Percentiles rank a stretch among this genome's conserved stretches.
Conservation (phyloP, 1,284 basidiomycete genomes). For the Kalmanozyma brasiliensis region DNA sequence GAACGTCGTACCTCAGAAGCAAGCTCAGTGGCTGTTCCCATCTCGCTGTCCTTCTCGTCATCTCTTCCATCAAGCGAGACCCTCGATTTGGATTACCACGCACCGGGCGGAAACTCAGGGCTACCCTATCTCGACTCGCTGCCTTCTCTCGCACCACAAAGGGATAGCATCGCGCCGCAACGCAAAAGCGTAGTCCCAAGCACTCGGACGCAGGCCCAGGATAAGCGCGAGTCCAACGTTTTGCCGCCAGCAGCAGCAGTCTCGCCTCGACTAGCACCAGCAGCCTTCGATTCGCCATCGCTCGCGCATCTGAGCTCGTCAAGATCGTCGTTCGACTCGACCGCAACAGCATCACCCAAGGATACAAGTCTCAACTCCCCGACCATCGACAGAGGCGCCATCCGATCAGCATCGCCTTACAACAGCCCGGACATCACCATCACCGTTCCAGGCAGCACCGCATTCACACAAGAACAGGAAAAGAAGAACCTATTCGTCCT, state of each 20-base stretch:
- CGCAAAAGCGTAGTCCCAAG: neutral
- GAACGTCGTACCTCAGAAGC: slow-evolving; percentile 16
- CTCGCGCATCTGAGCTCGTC: slow-evolving; percentile 19
- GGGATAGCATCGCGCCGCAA: neutral
- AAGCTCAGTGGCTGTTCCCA: slow-evolving; percentile 24
- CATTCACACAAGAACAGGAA: slow-evolving; percentile 14
- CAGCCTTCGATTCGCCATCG: slow-evolving; percentile 21
- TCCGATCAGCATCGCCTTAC: slow-evolving; percentile 21
- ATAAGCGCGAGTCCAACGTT: neutral
- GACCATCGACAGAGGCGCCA: slow-evolving; percentile 12
- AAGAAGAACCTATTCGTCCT: slow-evolving; percentile 11
- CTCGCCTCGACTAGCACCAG: slow-evolving; percentile 8
- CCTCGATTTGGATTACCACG: slow-evolving; percentile 1
- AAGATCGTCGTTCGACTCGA: neutral
- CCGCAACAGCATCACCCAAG: neutral
- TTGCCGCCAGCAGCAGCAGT: neutral
- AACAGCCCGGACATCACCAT: slow-evolving; percentile 27
- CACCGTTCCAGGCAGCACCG: slow-evolving; percentile 8
- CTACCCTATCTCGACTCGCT: slow-evolving; percentile 19
- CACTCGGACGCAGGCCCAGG: neutral
- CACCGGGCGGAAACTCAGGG: neutral
- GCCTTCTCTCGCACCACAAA: slow-evolving; percentile 2
- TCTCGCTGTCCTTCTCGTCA: slow-evolving; percentile 21
- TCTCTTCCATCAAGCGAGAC: slow-evolving; percentile 14
- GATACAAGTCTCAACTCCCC: slow-evolving; percentile 7